These are phyloP conservation scores for Chenopodium album DNA, from an alignment of 148 eudicot genomes.

Conservation along the genomic window DNA sequence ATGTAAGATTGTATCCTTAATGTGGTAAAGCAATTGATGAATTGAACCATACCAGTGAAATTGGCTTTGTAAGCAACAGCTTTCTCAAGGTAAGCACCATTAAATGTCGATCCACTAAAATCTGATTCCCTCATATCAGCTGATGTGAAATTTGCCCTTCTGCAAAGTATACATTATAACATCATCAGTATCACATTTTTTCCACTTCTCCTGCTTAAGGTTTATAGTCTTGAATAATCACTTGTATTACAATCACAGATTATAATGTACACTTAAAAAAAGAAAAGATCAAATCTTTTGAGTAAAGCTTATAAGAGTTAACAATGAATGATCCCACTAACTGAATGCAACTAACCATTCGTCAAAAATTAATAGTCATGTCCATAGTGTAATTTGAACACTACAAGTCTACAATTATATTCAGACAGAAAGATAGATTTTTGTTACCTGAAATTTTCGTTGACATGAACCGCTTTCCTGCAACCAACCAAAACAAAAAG, in stretches of 20 bases:
- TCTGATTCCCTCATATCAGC: constrained; percentile 99
- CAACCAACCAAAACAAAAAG: constrained; percentile 4
- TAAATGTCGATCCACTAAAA: constrained; percentile 97
- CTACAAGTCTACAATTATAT: too few species aligned
- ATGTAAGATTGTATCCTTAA: too few species aligned
- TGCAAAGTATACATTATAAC: constrained; percentile 28
- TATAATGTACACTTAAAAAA: too few species aligned
- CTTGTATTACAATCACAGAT: background rate
- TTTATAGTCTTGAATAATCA: background rate
- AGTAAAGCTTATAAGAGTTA: too few species aligned
- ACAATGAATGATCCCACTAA: too few species aligned
- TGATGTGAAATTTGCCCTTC: constrained; percentile 94
- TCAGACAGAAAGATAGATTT: background rate
- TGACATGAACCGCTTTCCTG: constrained; percentile 87
- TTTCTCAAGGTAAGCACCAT: constrained; percentile 97
- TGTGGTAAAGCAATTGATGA: background rate
- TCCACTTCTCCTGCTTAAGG: background rate
- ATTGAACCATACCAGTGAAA: constrained; percentile 59
- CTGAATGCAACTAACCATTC: too few species aligned
- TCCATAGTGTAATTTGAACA: too few species aligned
- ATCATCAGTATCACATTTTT: background rate
- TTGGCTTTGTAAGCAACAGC: constrained; percentile 97
- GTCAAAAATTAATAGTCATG: too few species aligned
- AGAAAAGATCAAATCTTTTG: too few species aligned
- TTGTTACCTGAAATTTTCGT: constrained; percentile 87